Conservation (phyloP, 2,329 filamentous ascomycete genomes). For the Cytospora chrysosperma region DNA sequence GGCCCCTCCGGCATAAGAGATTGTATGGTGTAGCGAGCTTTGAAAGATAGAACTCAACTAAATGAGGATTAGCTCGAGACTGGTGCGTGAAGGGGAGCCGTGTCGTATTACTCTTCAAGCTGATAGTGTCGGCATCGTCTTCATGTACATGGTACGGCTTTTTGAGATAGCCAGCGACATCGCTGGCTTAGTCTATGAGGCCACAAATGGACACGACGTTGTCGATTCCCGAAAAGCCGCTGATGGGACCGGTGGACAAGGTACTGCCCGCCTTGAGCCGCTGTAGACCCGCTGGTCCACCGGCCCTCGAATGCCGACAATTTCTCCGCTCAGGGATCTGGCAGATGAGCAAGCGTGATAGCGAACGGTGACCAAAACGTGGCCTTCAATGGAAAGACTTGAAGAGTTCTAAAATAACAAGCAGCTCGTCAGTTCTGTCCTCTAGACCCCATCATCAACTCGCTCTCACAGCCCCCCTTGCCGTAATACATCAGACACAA, state of each 20-base stretch:
- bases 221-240: background rate
- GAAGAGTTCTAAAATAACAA: background rate
- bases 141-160: no score
- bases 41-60: background rate
- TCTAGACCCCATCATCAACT: background rate
- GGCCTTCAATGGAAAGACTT: background rate
- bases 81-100: background rate
- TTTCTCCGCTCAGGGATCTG: slow-evolving; percentile 18
- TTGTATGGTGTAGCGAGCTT: background rate
- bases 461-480: background rate
- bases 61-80: background rate
- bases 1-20: slow-evolving; percentile 10
- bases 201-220: background rate
- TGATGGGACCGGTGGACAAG: background rate
- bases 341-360: background rate
- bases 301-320: slow-evolving; percentile 18
- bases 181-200: background rate
- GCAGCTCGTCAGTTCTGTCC: background rate
- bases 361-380: background rate
- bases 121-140: background rate
- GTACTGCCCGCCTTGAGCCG: background rate
- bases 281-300: slow-evolving; percentile 9
- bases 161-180: background rate
- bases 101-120: background rate
- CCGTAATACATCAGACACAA: slow-evolving; percentile 26